Base-by-base conservation (phyloP, 306 rosid species). In the Quercus agrifolia region DNA sequence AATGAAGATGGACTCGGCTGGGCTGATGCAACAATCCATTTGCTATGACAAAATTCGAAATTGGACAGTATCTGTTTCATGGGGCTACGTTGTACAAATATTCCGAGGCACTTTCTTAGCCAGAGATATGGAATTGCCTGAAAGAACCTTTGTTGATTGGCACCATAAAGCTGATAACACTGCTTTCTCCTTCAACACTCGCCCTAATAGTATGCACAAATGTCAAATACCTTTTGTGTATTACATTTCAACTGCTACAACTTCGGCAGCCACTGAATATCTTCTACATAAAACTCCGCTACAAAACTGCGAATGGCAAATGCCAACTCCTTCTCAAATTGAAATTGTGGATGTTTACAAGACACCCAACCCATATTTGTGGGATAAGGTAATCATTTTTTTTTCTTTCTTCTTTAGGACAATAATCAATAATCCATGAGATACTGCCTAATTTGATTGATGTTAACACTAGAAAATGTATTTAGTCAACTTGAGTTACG, bases 1-100 rank as follows among this genome's bases (percentile, higher is more conserved):
- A 8, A 89, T 78, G 86, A 62, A 56, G 17, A 77, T 90, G 11
- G 98, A 91, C 87, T 80, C 98, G 1, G 87, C 88, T 0, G 89
- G 83, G 20, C 90, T 89, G 0, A 61, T 86, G 76, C 98, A 92
- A 21, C 98, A 93, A 61, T 93, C 98, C 67, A 85, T 93, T 14
- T 91, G 97, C 86, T 93, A 93, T 30, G 93, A 93, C 85, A 79
- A 80, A 28, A 31, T 71, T 30, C 86, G 85, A 0, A 81, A 54
- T 0, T 94, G 98, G 97, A 94, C 96, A 56, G 20, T 90, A 56
- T 90, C 97, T 0, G 87, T 94, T 2, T 85, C 97, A 0, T 90
- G 98, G 97, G 96, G 97, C 17, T 90, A 87, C 4, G 86, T 91
- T 2, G 90, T 92, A 70, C 98, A 94, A 78, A 90, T 94, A n/a